Conservation (phyloP, 345 rosid species). For the Triadica sebifera region DNA sequence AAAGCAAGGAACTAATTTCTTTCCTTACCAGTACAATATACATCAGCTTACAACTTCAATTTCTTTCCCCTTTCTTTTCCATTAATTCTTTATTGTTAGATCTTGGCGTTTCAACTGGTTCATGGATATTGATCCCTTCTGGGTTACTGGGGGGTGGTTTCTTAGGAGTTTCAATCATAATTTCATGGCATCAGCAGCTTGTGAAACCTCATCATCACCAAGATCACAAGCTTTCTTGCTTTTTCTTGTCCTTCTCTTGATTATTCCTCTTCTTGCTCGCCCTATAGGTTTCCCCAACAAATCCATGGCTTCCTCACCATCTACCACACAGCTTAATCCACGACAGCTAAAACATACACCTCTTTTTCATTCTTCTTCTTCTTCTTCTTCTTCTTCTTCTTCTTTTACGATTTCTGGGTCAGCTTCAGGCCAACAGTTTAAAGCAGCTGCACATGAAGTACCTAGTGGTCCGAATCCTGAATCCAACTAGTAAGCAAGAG, state of each 20-base stretch:
- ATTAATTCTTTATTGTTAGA: no score
- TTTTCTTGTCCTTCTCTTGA: conserved; percentile 22
- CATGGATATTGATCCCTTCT: conserved; percentile 39
- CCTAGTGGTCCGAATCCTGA: conserved; percentile 65
- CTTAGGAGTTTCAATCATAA: not conserved
- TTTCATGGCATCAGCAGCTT: conserved; percentile 35
- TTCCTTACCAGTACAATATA: not conserved
- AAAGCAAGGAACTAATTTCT: conserved; percentile 5
- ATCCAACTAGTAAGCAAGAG: conserved; percentile 43
- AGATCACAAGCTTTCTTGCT: conserved; percentile 19
- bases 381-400: not conserved
- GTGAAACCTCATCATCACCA: conserved; percentile 13
- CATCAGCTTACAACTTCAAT: not conserved
- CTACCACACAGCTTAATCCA: conserved; percentile 8
- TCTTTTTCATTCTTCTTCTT: not conserved
- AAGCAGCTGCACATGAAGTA: conserved; percentile 44
- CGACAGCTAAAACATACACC: not conserved
- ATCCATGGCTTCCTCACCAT: no score
- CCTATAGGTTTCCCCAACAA: conserved; percentile 6
- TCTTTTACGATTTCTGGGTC: not conserved
- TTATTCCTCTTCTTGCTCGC: conserved; percentile 36
- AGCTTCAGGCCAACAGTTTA: conserved; percentile 24
- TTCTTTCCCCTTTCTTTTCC: not conserved
- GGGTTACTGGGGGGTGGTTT: conserved; percentile 34
- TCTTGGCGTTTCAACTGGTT: conserved; percentile 26